Base-by-base conservation (phyloP, 2,329 filamentous ascomycete genomes). In the Davidsoniella virescens region DNA sequence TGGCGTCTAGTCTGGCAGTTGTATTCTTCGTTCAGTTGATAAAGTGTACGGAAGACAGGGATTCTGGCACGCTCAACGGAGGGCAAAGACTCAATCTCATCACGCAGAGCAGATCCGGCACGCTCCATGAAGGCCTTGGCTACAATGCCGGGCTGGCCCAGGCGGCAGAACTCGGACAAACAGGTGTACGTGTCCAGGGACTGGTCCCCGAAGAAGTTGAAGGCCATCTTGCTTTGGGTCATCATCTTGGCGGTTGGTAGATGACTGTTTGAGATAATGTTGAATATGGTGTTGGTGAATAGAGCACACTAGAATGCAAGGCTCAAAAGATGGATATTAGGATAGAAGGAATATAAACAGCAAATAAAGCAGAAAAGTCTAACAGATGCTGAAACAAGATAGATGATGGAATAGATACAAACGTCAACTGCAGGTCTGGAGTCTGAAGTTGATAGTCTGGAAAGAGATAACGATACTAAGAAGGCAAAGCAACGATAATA, bases 201-300 rank as follows among this genome's bases (percentile, higher is more conserved):
- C 65, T 84, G 80, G 60, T 84, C 80, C 66, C 80, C 80, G 61
- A 84, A 82, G 55, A 84, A 73, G 62, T 82, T 72, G 61, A 71
- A 74, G 48, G 68, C 66, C 62, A 72, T 65, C 60, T 68, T 63
- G 62, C 50, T 48, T 2, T 47, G 50, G 17, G 50, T 44, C 40
- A 52, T 52, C 51, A 53, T 53, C 42, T 44, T 53, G 44, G 17
- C 36, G 29, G 9, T 33, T 9, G 29, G 29, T 33, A 12, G 29
- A 33, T 9, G 29, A 12, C 7, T 33, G 29, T 29, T 5, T 12
- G 29, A 33, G 12, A 12, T 33, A 12, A 33, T 9, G 29, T 9
- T 12, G 12, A 33, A 33, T 9, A 33, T 33, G 29, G 12, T 33
- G 29, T 33, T 29, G 40, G 23, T 20, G 17, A 17, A 42, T 43